Conservation (phyloP, 2,329 filamentous ascomycete species). For the Elsinoe arachidis region DNA sequence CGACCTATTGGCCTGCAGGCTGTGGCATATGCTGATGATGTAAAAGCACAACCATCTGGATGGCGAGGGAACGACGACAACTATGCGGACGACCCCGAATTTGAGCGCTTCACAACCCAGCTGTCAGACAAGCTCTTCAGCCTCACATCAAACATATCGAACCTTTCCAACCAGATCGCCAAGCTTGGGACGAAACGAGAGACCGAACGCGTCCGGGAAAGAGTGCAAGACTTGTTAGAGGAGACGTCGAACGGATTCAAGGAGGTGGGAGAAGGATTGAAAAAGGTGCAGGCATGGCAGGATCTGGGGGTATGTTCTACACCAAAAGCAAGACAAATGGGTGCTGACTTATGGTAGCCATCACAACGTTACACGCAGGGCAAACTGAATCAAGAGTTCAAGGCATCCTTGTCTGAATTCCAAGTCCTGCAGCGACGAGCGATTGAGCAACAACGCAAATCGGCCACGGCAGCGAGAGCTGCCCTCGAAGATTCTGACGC, state of each 20-base stretch:
- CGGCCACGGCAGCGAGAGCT: slow-evolving; percentile 70
- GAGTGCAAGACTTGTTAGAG: slow-evolving; percentile 78
- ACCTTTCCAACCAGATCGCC: slow-evolving; percentile 73
- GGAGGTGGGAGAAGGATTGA: slow-evolving; percentile 85
- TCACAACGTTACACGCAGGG: slow-evolving; percentile 95
- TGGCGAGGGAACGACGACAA: slow-evolving; percentile 61
- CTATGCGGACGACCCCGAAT: slow-evolving; percentile 89
- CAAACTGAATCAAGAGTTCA: slow-evolving; percentile 90
- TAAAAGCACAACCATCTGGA: slow-evolving; percentile 53
- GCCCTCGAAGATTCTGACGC: slow-evolving; percentile 53
- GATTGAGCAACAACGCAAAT: slow-evolving; percentile 85
- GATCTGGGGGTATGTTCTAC: slow-evolving; percentile 56
- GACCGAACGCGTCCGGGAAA: slow-evolving; percentile 80
- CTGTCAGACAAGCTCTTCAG: slow-evolving; percentile 85
- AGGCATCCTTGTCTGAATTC: slow-evolving; percentile 80
- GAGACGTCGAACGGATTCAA: slow-evolving; percentile 83
- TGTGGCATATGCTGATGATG: neutral
- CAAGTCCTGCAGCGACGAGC: slow-evolving; percentile 83
- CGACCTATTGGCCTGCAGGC: neutral
- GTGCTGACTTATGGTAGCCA: slow-evolving; percentile 47
- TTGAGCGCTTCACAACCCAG: slow-evolving; percentile 70
- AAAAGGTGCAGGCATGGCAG: slow-evolving; percentile 71
- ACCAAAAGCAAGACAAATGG: neutral
- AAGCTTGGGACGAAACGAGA: slow-evolving; percentile 85
- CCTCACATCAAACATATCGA: slow-evolving; percentile 78